Conservation (phyloP, 192 early-diverging fungal species). For the Spizellomyces sp. region DNA sequence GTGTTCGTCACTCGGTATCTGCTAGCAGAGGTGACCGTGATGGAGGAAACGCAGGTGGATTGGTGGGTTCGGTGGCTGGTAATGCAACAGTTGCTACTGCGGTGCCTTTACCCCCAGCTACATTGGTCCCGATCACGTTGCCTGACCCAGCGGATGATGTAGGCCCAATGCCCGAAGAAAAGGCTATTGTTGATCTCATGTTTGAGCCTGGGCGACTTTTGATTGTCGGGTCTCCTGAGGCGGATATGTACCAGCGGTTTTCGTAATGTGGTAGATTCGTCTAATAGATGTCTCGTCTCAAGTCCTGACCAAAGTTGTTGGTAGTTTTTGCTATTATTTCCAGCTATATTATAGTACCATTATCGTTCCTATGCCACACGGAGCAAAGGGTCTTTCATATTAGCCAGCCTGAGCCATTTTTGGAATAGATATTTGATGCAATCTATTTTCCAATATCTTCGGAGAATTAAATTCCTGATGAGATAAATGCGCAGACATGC, state of each 20-base stretch:
- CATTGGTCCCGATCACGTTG: conserved; percentile 14
- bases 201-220: conserved; percentile 52
- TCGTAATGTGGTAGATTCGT: not conserved
- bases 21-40: conserved; percentile 5
- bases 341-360: not conserved
- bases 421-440: too few species aligned
- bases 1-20: conserved; percentile 5
- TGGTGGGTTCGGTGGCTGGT: conserved; percentile 5
- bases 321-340: not conserved
- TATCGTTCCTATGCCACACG: not conserved
- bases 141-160: conserved; percentile 22
- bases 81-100: not conserved
- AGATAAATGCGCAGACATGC: too few species aligned
- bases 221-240: conserved; percentile 36
- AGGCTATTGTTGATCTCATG: conserved; percentile 56
- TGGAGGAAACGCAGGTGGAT: conserved; percentile 14
- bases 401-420: too few species aligned
- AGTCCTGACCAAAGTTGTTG: not conserved
- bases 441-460: too few species aligned
- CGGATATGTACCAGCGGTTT: conserved; percentile 34
- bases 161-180: conserved; percentile 29
- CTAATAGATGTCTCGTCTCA: not conserved
- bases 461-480: too few species aligned
- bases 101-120: conserved; percentile 12
- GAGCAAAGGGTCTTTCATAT: not conserved